Evolutionary conservation across 1,139 yeast species (phyloP).

Genomic region (Spencermartinsiella ligniputridi): DNA sequence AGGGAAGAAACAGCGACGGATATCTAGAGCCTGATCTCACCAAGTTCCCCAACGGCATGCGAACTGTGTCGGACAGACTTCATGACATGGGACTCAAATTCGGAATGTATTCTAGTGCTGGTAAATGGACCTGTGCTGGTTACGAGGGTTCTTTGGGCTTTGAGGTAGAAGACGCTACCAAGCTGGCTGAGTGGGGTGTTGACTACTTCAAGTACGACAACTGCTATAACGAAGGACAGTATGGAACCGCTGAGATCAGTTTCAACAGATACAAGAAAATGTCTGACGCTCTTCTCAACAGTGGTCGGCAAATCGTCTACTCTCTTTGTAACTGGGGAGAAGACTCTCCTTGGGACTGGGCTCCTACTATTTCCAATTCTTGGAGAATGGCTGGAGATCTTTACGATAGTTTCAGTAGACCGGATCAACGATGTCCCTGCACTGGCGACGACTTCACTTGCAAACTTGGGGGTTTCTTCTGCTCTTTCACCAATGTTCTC

Average conservation of each 20-base stretch:
- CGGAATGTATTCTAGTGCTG: conserved; percentile 35
- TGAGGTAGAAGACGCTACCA: conserved; percentile 30
- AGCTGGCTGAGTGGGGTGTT: conserved; percentile 31
- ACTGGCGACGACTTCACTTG: conserved; percentile 23
- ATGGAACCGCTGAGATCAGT: conserved; percentile 26
- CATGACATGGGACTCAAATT: conserved; percentile 28
- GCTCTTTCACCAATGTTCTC: conserved; percentile 31
- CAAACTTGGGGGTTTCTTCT: conserved; percentile 25
- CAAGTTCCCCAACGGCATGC: conserved; percentile 32
- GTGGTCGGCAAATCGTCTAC: conserved; percentile 32
- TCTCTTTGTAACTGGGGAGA: conserved; percentile 35
- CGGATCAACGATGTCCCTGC: conserved; percentile 31
- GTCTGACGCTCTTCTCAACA: conserved; percentile 29
- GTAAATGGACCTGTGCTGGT: conserved; percentile 31
- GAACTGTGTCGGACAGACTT: conserved; percentile 23
- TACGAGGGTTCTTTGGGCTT: conserved; percentile 31
- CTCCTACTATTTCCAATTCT: conserved; percentile 28
- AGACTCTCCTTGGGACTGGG: conserved; percentile 31
- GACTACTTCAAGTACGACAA: conserved; percentile 35
- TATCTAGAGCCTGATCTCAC: conserved; percentile 19
- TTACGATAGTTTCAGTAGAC: conserved; percentile 26
- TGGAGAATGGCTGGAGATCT: conserved; percentile 33
- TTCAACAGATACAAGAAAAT: conserved; percentile 28
- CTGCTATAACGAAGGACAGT: conserved; percentile 29
- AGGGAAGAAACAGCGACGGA: conserved; percentile 17